Conservation (phyloP, 495 filamentous ascomycete species). For the Sporormia fimetaria region DNA sequence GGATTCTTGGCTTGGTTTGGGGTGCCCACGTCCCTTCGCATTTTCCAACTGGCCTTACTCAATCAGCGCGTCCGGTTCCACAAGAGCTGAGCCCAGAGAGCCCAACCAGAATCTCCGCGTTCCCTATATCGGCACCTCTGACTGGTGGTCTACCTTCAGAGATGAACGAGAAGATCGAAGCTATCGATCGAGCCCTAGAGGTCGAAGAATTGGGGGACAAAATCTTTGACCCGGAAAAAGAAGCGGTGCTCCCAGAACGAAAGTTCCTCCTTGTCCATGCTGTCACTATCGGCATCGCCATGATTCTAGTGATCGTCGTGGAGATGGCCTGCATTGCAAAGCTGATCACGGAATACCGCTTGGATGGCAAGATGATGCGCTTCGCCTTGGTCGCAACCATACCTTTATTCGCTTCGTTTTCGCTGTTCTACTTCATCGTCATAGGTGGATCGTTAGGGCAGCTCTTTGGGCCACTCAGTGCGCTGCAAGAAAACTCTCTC, state of each 20-base stretch:
- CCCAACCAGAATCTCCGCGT: constrained; percentile 13
- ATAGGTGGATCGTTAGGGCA: constrained; percentile 55
- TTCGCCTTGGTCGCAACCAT: constrained; percentile 30
- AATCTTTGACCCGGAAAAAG: constrained; percentile 24
- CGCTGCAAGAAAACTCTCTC: constrained; percentile 18
- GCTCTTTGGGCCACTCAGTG: constrained; percentile 49
- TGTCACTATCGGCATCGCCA: constrained; percentile 27
- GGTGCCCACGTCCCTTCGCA: constrained; percentile 16
- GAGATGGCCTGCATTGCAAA: constrained; percentile 24
- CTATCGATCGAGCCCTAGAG: constrained; percentile 25
- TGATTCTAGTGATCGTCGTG: constrained; percentile 23
- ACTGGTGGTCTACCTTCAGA: constrained; percentile 18
- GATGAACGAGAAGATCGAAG: constrained; percentile 27
- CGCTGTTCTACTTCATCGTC: constrained; percentile 55
- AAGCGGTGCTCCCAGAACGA: constrained; percentile 16
- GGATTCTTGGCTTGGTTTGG: constrained; percentile 27
- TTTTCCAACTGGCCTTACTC: constrained; percentile 9
- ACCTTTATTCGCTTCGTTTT: constrained; percentile 30
- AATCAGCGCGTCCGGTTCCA: constrained; percentile 3
- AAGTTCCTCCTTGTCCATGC: constrained; percentile 23
- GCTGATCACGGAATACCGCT: constrained; percentile 26
- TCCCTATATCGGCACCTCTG: constrained; percentile 21
- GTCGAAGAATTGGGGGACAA: constrained; percentile 27
- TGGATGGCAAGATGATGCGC: constrained; percentile 26
- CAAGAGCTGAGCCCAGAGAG: constrained; percentile 9